phyloP scores from a whole-genome alignment of 2,329 filamentous ascomycete species.

The Microdochium nivale region DNA sequence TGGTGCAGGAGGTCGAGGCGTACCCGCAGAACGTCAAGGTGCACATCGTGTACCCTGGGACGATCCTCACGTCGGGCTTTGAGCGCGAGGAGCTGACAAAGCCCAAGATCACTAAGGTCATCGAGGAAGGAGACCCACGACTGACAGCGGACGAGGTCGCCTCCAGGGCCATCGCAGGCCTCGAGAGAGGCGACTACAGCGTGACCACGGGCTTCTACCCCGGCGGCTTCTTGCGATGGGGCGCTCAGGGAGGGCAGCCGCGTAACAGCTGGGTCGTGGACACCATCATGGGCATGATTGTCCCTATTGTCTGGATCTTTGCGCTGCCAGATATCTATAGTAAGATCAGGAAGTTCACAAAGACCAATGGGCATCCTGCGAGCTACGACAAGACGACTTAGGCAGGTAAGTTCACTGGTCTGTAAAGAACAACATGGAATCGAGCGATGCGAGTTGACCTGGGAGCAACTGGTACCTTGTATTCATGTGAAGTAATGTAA shows the following conservation, averaged over 20 bases:
- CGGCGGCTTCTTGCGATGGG: conserved; percentile 62
- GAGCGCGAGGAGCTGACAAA: conserved; percentile 71
- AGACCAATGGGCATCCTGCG: conserved; percentile 49
- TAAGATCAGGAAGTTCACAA: conserved; percentile 47
- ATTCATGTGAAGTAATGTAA: too few relatives aligned
- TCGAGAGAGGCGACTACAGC: conserved; percentile 75
- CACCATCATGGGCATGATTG: conserved; percentile 44
- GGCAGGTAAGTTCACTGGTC: neutral
- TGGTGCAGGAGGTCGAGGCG: conserved; percentile 75
- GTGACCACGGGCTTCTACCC: conserved; percentile 64
- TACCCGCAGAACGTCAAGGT: conserved; percentile 80
- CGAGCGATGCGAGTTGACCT: neutral
- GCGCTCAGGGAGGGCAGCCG: conserved; percentile 42
- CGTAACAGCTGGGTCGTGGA: conserved; percentile 54
- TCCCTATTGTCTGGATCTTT: conserved; percentile 49
- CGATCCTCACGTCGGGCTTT: conserved; percentile 69
- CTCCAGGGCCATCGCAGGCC: conserved; percentile 53
- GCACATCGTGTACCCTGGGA: conserved; percentile 76
- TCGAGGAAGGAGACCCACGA: conserved; percentile 76
- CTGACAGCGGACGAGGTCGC: conserved; percentile 77
- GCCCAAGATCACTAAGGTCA: conserved; percentile 65
- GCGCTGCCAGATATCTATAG: conserved; percentile 45
- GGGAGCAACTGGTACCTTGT: neutral
- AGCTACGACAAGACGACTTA: conserved; percentile 17
- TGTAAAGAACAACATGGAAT: neutral